Evolutionary conservation across 495 filamentous ascomycete species (phyloP), one percentile per base, ranked within the genome.

Genomic region (Podospora pseudopauciseta): DNA sequence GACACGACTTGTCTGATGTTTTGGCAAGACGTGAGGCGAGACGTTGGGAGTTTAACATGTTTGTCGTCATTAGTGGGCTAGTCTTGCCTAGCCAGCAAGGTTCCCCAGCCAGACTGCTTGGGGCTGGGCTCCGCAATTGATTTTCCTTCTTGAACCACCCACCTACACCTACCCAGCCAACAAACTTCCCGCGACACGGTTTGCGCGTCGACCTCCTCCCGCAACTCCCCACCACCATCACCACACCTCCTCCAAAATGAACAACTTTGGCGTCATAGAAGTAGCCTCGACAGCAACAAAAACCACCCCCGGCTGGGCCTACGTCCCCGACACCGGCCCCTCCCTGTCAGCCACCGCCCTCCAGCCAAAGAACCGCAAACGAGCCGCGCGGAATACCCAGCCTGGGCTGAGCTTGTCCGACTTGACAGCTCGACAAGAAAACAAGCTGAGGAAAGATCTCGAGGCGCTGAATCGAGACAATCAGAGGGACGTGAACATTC

Each of bases 401-500:
- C 77, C 83, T 67, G 72, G 83, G 69, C 79, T 78, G 11, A 85
- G 84, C 65, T 86, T 90, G 60, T 85, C 91, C 49, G 89, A 89
- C 16, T 87, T 91, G 3, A 77, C 79, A 69, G 81, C 80, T 27
- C 83, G 91, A 53, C 91, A 95, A 77, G 88, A 91, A 66, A 89
- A 89, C 39, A 92, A 91, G 56, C 87, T 92, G 58, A 79, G 90
- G 30, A 87, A 92, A 58, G 90, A 92, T 65, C 81, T 97, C 53
- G 88, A 90, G 30, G 89, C 90, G 6, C 82, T 97, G n/a, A 90
- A 96, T 69, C 85, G 85, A 39, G 93, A 97, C 74, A 92, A 89
- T 69, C 85, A 90, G 68, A 82, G 82, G 28, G 92, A 95, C 75
- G 88, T 87, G 2, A 77, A 82, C 13, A 92, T 97, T 57, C 80